phyloP scores from a whole-genome alignment of 306 rosid genomes.

The Benincasa hispida region DNA sequence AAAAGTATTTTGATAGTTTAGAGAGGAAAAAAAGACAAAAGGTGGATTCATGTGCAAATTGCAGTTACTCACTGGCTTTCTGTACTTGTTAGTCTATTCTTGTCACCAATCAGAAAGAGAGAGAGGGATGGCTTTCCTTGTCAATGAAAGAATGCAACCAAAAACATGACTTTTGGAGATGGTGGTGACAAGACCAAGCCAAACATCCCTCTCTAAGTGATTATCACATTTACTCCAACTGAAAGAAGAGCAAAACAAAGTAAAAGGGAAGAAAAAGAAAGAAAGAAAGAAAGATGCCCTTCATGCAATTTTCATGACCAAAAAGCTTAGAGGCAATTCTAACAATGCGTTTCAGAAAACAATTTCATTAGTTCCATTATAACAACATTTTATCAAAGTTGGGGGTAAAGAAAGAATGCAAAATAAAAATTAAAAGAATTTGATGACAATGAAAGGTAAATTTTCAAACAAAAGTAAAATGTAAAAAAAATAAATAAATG shows the following conservation, averaged over 20 bases:
- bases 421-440: conserved; percentile 36
- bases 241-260: conserved; percentile 5
- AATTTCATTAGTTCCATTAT: conserved; percentile 4
- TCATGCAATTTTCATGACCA: conserved; percentile 45
- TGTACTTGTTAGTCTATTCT: conserved; percentile 26
- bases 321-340: background rate
- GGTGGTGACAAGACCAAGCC: conserved; percentile 13
- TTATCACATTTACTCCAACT: background rate
- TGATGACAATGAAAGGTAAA: conserved; percentile 16
- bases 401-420: background rate
- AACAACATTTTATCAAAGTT: background rate
- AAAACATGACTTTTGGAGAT: conserved; percentile 29
- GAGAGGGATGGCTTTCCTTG: conserved; percentile 32
- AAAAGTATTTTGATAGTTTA: background rate
- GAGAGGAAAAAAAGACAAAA: conserved; percentile 23
- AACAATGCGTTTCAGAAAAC: background rate
- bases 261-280: conserved; percentile 9
- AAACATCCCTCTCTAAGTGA: background rate
- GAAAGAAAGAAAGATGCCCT: conserved; percentile 11
- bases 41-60: conserved; percentile 72
- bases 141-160: conserved; percentile 32
- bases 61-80: conserved; percentile 40
- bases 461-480: background rate
- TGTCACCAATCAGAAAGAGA: conserved; percentile 20
- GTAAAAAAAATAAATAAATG: background rate